phyloP scores from a whole-genome alignment of 2,329 filamentous ascomycete genomes.

The Fusarium buxicola region DNA sequence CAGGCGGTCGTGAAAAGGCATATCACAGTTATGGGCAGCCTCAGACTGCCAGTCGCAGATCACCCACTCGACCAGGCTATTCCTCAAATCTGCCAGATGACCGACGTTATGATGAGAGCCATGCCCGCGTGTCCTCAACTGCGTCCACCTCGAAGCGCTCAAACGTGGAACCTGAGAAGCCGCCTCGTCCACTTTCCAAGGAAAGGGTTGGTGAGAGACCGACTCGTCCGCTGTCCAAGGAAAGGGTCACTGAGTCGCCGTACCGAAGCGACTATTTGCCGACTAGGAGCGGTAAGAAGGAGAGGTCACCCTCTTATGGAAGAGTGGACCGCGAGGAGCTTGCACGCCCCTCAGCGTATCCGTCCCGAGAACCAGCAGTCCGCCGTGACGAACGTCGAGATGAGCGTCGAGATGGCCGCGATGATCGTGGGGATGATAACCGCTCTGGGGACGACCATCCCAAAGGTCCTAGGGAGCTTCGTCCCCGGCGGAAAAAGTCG shows the following conservation, averaged over 20 bases:
- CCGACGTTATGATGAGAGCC: slow-evolving; percentile 41
- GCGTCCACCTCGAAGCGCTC: slow-evolving; percentile 46
- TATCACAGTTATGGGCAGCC: slow-evolving; percentile 51
- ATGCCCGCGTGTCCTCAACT: slow-evolving; percentile 44
- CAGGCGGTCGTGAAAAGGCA: slow-evolving; percentile 56
- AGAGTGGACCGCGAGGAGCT: slow-evolving; percentile 41
- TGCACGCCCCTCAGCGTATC: slow-evolving; percentile 23
- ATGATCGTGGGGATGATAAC: slow-evolving; percentile 47
- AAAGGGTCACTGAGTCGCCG: slow-evolving; percentile 41
- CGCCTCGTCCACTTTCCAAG: slow-evolving; percentile 48
- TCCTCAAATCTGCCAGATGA: slow-evolving; percentile 45
- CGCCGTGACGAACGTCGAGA: slow-evolving; percentile 22
- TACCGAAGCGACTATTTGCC: slow-evolving; percentile 44
- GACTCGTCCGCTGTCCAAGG: slow-evolving; percentile 49
- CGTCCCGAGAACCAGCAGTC: slow-evolving; percentile 23
- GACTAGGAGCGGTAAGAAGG: slow-evolving; percentile 47
- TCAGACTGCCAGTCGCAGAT: slow-evolving; percentile 31
- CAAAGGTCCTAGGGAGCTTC: slow-evolving; percentile 45
- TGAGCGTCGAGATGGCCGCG: slow-evolving; percentile 39
- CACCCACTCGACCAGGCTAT: slow-evolving; percentile 49
- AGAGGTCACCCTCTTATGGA: slow-evolving; percentile 47
- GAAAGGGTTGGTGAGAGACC: slow-evolving; percentile 45
- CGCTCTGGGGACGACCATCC: slow-evolving; percentile 56
- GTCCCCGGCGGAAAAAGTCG: slow-evolving; percentile 50
- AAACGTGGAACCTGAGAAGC: slow-evolving; percentile 44